A percentile compares a stretch with the other conserved stretches of the same genome.
These are phyloP conservation scores for Backusella morwellensis DNA, from an alignment of 192 early-diverging fungal species.

Conservation along the genomic window DNA sequence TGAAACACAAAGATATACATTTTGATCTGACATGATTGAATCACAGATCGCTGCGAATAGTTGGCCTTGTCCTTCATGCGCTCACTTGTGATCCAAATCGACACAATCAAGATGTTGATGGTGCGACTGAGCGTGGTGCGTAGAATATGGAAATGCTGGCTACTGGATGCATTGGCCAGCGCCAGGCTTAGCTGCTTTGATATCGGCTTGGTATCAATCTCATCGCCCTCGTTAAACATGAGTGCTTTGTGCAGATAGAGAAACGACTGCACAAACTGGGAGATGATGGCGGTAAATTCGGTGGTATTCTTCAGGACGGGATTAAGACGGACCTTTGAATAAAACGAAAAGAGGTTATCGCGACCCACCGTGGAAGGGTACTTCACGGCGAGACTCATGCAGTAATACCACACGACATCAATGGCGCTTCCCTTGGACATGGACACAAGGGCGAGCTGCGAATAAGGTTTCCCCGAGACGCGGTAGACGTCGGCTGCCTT, in stretches of 20 bases:
- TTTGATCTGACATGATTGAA: constrained; percentile 9
- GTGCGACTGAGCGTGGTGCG: constrained; percentile 29
- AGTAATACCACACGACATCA: constrained; percentile 42
- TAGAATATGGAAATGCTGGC: constrained; percentile 15
- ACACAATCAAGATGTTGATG: constrained; percentile 37
- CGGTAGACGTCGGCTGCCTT: constrained; percentile 26
- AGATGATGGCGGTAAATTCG: not conserved
- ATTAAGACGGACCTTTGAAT: constrained; percentile 43
- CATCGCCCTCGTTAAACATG: constrained; percentile 16
- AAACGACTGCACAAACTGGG: constrained; percentile 26
- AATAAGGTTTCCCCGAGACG: constrained; percentile 32
- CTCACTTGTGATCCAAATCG: constrained; percentile 42
- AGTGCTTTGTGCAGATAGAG: constrained; percentile 21
- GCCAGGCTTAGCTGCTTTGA: not conserved
- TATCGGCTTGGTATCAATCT: not conserved
- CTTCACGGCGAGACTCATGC: constrained; percentile 52
- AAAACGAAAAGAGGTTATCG: constrained; percentile 55
- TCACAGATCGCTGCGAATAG: not conserved
- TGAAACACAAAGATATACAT: constrained; percentile 10
- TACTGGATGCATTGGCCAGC: not conserved
- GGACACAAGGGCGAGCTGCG: constrained; percentile 32
- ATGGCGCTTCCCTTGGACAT: constrained; percentile 27
- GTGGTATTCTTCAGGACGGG: constrained; percentile 8
- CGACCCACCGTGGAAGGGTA: constrained; percentile 42
- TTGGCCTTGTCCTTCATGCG: constrained; percentile 25